Evolutionary conservation across 805 yeast species (phyloP).

Genomic region (Novakomyces olei): DNA sequence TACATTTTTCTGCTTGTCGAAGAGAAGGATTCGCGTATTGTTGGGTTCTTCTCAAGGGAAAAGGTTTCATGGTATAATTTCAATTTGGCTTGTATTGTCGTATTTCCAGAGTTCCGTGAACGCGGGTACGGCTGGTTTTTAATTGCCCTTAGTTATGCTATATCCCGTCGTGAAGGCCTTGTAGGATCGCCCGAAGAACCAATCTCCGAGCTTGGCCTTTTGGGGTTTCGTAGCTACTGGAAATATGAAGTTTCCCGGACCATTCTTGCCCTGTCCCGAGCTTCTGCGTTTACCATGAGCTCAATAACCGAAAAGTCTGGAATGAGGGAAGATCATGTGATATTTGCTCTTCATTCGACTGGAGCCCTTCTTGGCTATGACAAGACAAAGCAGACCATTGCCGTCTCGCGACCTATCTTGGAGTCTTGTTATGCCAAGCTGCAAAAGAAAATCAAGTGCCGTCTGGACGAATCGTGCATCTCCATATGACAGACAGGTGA

Average conservation of each 20-base stretch:
- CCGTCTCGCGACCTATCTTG: too few species aligned
- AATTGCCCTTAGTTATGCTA: slow-evolving; percentile 61
- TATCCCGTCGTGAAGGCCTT: slow-evolving; percentile 39
- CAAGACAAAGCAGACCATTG: too few species aligned
- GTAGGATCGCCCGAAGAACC: slow-evolving; percentile 70
- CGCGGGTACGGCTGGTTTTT: slow-evolving; percentile 54
- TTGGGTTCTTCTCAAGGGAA: slow-evolving; percentile 63
- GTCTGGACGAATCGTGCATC: too few species aligned
- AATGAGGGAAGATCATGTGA: slow-evolving; percentile 18
- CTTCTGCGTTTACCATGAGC: too few species aligned
- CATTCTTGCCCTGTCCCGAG: too few species aligned
- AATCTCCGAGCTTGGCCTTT: slow-evolving; percentile 55
- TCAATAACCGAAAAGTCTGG: slow-evolving; percentile 15
- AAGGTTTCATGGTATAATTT: slow-evolving; percentile 51
- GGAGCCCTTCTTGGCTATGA: too few species aligned
- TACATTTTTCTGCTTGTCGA: slow-evolving; percentile 42
- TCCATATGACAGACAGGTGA: too few species aligned
- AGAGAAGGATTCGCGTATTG: slow-evolving; percentile 7
- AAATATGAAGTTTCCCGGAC: slow-evolving; percentile 24
- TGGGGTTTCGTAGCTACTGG: slow-evolving; percentile 63
- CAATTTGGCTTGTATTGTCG: slow-evolving; percentile 74
- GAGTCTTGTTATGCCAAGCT: too few species aligned
- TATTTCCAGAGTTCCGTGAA: slow-evolving; percentile 82
- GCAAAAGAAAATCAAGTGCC: too few species aligned
- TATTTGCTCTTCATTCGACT: too few species aligned